phyloP scores from a whole-genome alignment of 2,329 filamentous ascomycete genomes.

The Simplicillium aogashimaense region DNA sequence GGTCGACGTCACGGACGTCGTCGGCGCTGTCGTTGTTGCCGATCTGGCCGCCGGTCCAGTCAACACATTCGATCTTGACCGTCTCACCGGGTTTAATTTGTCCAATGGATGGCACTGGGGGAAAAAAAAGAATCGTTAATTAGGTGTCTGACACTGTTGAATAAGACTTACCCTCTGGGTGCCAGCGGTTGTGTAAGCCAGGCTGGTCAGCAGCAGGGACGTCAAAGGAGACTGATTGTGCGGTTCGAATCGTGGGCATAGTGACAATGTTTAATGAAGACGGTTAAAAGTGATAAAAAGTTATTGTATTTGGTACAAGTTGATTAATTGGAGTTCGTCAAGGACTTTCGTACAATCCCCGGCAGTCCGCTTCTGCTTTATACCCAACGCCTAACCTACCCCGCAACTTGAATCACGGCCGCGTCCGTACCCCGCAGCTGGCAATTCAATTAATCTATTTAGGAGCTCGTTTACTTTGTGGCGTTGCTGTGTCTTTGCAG shows the following conservation, averaged over 20 bases:
- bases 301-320: no score
- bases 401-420: no score
- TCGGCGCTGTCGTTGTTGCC: slow-evolving; percentile 84
- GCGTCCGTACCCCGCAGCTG: no score
- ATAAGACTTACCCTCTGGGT: slow-evolving; percentile 63
- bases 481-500: no score
- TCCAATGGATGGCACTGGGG: slow-evolving; percentile 59
- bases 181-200: slow-evolving; percentile 78
- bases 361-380: no score
- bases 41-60: slow-evolving; percentile 81
- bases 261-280: no score
- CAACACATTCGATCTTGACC: slow-evolving; percentile 87
- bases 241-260: slow-evolving; percentile 51
- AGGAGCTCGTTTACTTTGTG: no score
- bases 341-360: no score
- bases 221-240: slow-evolving; percentile 62
- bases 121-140: neutral
- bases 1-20: slow-evolving; percentile 73
- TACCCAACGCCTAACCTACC: no score
- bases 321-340: no score
- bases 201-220: slow-evolving; percentile 62
- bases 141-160: slow-evolving; percentile 1
- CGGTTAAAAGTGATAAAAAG: no score
- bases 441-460: no score
- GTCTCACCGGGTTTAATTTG: slow-evolving; percentile 75